A percentile compares a stretch with the other conserved stretches of the same genome.
These are phyloP conservation scores for Phytophthora agathidicida DNA, from an alignment of 352 stramenopile species.

Conservation along the genomic window DNA sequence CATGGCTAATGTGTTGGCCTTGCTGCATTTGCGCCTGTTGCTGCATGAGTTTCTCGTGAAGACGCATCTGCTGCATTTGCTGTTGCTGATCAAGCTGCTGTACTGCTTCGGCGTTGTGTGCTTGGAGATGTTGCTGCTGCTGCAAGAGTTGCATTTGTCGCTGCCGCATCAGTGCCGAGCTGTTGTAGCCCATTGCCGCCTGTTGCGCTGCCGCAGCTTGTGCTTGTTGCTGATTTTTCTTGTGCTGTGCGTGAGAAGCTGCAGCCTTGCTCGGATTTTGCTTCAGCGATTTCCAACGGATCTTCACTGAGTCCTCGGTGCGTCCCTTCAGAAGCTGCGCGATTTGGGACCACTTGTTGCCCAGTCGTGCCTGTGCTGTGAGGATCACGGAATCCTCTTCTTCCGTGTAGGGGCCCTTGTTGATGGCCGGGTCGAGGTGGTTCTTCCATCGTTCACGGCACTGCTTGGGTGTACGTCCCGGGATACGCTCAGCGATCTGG, in stretches of 20 bases:
- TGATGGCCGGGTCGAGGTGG: constrained; percentile 91
- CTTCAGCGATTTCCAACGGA: constrained; percentile 91
- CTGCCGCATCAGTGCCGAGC: constrained; percentile 68
- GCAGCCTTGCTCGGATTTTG: constrained; percentile 85
- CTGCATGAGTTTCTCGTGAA: constrained; percentile 70
- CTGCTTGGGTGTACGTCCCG: constrained; percentile 92
- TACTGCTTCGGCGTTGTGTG: constrained; percentile 61
- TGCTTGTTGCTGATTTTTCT: constrained; percentile 78
- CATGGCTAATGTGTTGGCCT: constrained; percentile 51
- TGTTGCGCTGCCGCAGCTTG: constrained; percentile 44
- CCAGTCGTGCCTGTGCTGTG: constrained; percentile 86
- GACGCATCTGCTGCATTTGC: constrained; percentile 73
- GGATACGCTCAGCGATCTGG: constrained; percentile 92
- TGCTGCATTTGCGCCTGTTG: constrained; percentile 72
- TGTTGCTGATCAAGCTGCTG: constrained; percentile 78
- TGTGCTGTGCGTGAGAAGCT: constrained; percentile 75
- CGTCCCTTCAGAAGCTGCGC: constrained; percentile 91
- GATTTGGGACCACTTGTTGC: constrained; percentile 97
- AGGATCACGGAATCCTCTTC: constrained; percentile 96
- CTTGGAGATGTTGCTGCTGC: constrained; percentile 74
- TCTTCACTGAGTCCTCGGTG: constrained; percentile 95
- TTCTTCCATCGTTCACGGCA: constrained; percentile 93
- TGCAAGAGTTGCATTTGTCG: constrained; percentile 72
- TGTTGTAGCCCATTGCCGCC: constrained; percentile 62
- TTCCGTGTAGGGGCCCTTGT: constrained; percentile 95